Base-by-base conservation (phyloP, 2,329 filamentous ascomycete species). In the Chaetothyriales sp. region DNA sequence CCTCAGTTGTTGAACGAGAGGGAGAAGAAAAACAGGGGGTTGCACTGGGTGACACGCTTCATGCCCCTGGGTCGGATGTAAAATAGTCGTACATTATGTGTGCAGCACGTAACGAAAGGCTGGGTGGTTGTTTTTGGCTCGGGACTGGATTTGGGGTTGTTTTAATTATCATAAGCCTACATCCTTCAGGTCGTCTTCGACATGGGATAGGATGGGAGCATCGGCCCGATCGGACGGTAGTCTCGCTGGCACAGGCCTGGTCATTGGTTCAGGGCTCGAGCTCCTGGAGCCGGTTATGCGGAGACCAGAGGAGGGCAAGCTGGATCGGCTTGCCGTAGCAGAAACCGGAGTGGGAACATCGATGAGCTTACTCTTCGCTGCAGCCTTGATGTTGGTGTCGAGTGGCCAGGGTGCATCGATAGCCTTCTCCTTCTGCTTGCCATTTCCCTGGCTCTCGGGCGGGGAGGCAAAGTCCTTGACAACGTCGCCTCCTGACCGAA, bases 321-420 rank as follows among this genome's bases (percentile, higher is more conserved):
- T 39, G 9, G 10, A 5, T 39, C 32, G 32, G 32, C 32, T 39
- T 4, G 32, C 10, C 10, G 10, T 39, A 12, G 32, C 32, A 22
- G 58, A 60, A 22, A 56, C 56, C 26, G 59, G 58, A 5, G 57
- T 59, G 18, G 58, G 54, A 7, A 51, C 49, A 22, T 61, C 60
- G 26, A 57, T 48, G 7, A 60, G 50, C 26, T 57, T 55, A 26
- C 59, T 55, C 36, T 55, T 58, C 51, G 49, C 48, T 48, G 56
- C 22, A 47, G 55, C 51, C 46, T 53, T 47, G 47, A 55, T 26
- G 60, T 65, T 51, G 57, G 62, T 49, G 61, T 64, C 53, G 61
- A 63, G 15, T 61, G 59, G 55, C 48, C 56, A 63, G 7, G 65
- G 56, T 39, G 68, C 63, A 50, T 70, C 66, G 53, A 70, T 60